phyloP scores from a whole-genome alignment of 768 basidiomycete genomes.

The Tephrocybe sp. region DNA sequence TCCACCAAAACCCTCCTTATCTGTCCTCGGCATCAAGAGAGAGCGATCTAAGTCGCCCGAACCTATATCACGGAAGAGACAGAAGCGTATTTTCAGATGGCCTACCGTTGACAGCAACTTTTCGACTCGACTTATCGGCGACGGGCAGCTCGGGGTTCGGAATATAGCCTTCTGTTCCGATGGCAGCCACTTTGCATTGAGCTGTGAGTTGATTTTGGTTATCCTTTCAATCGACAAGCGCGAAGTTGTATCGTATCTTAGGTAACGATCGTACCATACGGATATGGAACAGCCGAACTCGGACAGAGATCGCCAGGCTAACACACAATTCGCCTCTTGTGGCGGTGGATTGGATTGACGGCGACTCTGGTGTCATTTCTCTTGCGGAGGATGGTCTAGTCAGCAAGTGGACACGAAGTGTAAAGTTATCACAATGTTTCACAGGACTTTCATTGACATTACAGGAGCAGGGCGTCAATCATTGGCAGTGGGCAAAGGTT shows the following conservation, averaged over 20 bases:
- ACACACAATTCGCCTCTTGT: conserved; percentile 49
- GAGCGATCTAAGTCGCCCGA: conserved; percentile 26
- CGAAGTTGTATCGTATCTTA: conserved; percentile 21
- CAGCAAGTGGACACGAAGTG: conserved; percentile 58
- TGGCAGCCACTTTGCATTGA: conserved; percentile 56
- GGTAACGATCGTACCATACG: conserved; percentile 62
- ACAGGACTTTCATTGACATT: conserved; percentile 1
- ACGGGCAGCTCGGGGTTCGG: conserved; percentile 45
- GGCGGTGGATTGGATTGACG: conserved; percentile 59
- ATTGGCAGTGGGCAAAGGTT: conserved; percentile 60
- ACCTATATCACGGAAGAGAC: conserved; percentile 23
- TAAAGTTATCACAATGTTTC: conserved; percentile 28
- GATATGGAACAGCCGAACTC: conserved; percentile 54
- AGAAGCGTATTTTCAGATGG: conserved; percentile 43
- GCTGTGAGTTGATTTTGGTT: conserved; percentile 42
- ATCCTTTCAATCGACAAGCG: background rate
- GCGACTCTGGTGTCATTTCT: conserved; percentile 55
- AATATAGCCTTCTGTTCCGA: conserved; percentile 52
- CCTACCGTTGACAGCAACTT: conserved; percentile 42
- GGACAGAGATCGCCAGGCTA: conserved; percentile 55
- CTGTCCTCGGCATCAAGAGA: conserved; percentile 37
- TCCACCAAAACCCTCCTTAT: conserved; percentile 30
- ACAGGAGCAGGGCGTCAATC: conserved; percentile 38
- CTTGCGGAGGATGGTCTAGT: conserved; percentile 57
- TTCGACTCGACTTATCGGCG: conserved; percentile 40